These are phyloP conservation scores for Epichloe gansuensis DNA, from an alignment of 2,329 filamentous ascomycete genomes.

Conservation along the genomic window DNA sequence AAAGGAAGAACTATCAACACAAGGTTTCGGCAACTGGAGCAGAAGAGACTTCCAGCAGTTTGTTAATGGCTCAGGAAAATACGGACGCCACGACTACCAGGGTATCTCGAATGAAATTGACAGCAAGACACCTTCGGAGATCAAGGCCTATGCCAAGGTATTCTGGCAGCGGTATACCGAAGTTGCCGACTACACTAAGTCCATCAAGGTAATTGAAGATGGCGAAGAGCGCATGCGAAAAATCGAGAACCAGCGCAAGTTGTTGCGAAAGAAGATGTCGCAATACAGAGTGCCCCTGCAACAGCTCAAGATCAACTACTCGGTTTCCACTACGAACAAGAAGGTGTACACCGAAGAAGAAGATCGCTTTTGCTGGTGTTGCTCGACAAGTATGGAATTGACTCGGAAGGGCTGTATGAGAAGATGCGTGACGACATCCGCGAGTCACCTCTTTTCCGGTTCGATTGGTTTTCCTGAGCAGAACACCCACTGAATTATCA, in stretches of 20 bases:
- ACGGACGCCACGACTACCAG: conserved; percentile 75
- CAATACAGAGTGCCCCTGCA: conserved; percentile 96
- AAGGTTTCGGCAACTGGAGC: conserved; percentile 93
- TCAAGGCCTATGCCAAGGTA: conserved; percentile 83
- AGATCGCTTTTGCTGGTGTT: conserved; percentile 91
- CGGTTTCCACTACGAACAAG: conserved; percentile 97
- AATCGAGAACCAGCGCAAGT: conserved; percentile 83
- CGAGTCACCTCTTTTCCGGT: conserved; percentile 87
- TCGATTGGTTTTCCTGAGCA: conserved; percentile 99
- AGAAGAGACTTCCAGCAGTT: conserved; percentile 97
- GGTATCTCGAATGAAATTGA: conserved; percentile 83
- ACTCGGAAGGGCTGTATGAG: conserved; percentile 82
- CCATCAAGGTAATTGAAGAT: conserved; percentile 78
- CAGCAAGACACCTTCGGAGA: conserved; percentile 73
- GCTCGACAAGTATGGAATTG: conserved; percentile 83
- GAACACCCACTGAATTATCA: conserved; percentile 84
- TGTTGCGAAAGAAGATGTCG: conserved; percentile 88
- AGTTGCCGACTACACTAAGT: conserved; percentile 79
- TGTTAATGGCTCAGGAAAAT: conserved; percentile 87
- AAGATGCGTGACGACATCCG: conserved; percentile 95
- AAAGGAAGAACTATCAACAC: conserved; percentile 67
- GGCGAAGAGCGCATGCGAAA: conserved; percentile 84
- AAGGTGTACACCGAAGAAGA: conserved; percentile 99
- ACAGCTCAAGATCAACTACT: conserved; percentile 98
- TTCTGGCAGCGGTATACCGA: conserved; percentile 96